These are phyloP conservation scores for Hanseniaspora guilliermondii DNA, from an alignment of 805 yeast species.

Conservation along the genomic window DNA sequence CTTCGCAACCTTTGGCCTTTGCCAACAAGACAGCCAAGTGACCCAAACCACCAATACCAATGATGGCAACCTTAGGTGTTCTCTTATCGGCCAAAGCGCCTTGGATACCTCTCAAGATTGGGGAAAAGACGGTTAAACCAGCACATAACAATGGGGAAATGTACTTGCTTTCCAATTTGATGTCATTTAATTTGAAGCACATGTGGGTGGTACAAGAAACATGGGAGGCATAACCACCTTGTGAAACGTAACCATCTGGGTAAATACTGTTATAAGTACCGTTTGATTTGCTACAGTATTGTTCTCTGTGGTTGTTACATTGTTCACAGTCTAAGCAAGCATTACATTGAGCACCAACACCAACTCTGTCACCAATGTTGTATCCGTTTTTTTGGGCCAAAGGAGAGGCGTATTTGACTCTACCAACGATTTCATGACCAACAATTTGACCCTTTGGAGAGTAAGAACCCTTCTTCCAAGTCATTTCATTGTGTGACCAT, in stretches of 20 bases:
- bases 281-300: conserved; percentile 27
- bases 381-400: conserved; percentile 27
- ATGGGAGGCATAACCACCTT: conserved; percentile 43
- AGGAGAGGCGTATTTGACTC: conserved; percentile 21
- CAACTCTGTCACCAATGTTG: conserved; percentile 39
- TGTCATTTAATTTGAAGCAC: conserved; percentile 39
- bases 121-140: conserved; percentile 44
- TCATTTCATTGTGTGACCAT: conserved; percentile 35
- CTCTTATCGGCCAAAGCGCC: conserved; percentile 23
- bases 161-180: conserved; percentile 27
- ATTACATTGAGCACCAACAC: conserved; percentile 36
- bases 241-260: conserved; percentile 24
- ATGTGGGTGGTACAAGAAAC: conserved; percentile 34
- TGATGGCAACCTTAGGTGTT: conserved; percentile 33
- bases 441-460: conserved; percentile 26
- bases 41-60: conserved; percentile 39
- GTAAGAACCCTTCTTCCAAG: conserved; percentile 21
- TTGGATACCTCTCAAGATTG: conserved; percentile 26
- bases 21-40: conserved; percentile 38
- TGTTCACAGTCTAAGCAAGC: conserved; percentile 32
- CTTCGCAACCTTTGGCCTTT: conserved; percentile 41
- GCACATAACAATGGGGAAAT: conserved; percentile 49
- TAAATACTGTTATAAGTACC: conserved; percentile 32
- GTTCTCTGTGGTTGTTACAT: conserved; percentile 30
- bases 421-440: conserved; percentile 26